Evolutionary conservation across 768 basidiomycete species (phyloP).

Genomic region (Tylopilus sp.): DNA sequence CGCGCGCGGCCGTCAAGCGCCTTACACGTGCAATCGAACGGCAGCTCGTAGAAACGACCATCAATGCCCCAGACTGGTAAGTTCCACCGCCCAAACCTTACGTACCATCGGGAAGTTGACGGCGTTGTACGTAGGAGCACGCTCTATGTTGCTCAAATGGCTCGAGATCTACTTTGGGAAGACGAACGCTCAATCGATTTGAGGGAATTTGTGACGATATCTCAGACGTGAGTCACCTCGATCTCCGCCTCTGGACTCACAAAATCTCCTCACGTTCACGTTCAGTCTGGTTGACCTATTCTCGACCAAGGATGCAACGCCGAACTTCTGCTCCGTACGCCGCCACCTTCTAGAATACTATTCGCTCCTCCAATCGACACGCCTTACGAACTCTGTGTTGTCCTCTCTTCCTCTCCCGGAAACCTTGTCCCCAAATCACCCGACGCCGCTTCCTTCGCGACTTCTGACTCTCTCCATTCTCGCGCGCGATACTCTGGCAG

Average conservation of each 20-base stretch:
- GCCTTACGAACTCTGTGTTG: conserved; percentile 82
- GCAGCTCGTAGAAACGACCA: conserved; percentile 68
- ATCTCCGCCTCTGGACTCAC: conserved; percentile 15
- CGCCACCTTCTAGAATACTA: conserved; percentile 81
- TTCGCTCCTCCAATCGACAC: conserved; percentile 75
- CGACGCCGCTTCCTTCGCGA: conserved; percentile 75
- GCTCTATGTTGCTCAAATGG: conserved; percentile 87
- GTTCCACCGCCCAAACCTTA: conserved; percentile 24
- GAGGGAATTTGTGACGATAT: conserved; percentile 77
- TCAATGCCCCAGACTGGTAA: conserved; percentile 95
- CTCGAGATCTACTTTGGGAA: conserved; percentile 90
- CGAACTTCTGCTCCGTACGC: conserved; percentile 59
- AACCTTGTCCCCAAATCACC: conserved; percentile 72
- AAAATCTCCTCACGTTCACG: conserved; percentile 24
- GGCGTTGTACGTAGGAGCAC: conserved; percentile 64
- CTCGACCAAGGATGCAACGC: conserved; percentile 58
- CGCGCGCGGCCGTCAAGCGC: conserved; percentile 80
- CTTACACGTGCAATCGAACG: conserved; percentile 73
- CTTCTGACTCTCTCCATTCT: conserved; percentile 77
- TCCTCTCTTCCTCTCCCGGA: conserved; percentile 81
- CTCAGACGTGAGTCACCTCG: conserved; percentile 75
- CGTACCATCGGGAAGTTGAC: conserved; percentile 15
- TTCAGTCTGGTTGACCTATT: conserved; percentile 87
- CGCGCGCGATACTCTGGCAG: conserved; percentile 70
- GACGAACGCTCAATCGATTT: conserved; percentile 72